Evolutionary conservation across 768 basidiomycete species (phyloP).

Genomic region (Suillus fuscotomentosus): DNA sequence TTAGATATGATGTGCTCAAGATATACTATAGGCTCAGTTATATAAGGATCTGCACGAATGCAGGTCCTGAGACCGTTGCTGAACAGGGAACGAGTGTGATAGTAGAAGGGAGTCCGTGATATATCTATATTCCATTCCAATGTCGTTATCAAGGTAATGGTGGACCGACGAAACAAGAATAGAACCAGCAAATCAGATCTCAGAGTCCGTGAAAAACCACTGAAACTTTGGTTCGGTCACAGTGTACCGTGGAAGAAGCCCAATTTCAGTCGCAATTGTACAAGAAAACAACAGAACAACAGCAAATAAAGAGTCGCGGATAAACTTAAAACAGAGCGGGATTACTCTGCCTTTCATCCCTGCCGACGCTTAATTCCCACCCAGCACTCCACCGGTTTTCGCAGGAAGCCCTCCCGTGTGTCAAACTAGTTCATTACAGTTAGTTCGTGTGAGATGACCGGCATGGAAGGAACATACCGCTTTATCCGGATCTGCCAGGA

Average conservation of each 20-base stretch:
- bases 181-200: slow-evolving; percentile 6
- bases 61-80: slow-evolving; percentile 11
- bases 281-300: background rate
- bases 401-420: slow-evolving; percentile 82
- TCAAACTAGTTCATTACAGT: slow-evolving; percentile 45
- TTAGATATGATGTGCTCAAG: slow-evolving; percentile 3
- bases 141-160: background rate
- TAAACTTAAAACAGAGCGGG: background rate
- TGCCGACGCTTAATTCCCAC: slow-evolving; percentile 73
- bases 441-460: slow-evolving; percentile 8
- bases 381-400: slow-evolving; percentile 73
- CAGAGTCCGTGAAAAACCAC: background rate
- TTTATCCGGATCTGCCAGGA: slow-evolving; percentile 58
- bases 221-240: background rate
- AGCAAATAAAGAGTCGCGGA: background rate
- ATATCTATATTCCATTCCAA: background rate
- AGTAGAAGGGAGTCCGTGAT: background rate
- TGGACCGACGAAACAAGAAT: slow-evolving; percentile 13
- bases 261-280: background rate
- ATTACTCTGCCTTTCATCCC: slow-evolving; percentile 11
- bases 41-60: slow-evolving; percentile 10
- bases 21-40: slow-evolving; percentile 6
- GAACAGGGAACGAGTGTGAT: background rate
- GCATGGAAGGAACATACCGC: slow-evolving; percentile 39
- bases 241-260: background rate